Evolutionary conservation across 331 rosid species (phyloP).

Genomic region (Acacia pycnantha): DNA sequence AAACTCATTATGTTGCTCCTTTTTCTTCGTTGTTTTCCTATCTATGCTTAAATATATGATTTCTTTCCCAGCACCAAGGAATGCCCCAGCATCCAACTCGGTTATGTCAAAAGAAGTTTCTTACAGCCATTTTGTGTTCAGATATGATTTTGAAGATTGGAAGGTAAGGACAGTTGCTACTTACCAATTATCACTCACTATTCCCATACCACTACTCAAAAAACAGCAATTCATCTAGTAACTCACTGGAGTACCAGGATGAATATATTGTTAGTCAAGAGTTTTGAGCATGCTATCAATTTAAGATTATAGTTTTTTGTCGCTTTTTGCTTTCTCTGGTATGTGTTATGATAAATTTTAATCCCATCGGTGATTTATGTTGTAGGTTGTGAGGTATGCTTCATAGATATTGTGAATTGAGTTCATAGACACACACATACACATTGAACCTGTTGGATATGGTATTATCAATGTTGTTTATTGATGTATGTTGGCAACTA

Average conservation of each 20-base stretch:
- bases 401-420: neutral
- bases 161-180: constrained; percentile 38
- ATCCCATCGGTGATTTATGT: neutral
- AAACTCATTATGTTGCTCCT: neutral
- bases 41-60: neutral
- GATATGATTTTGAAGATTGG: constrained; percentile 63
- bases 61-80: constrained; percentile 50
- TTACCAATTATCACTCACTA: neutral
- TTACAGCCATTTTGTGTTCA: constrained; percentile 58
- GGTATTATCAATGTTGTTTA: neutral
- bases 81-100: constrained; percentile 48
- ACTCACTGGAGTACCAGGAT: neutral
- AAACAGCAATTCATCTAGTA: neutral
- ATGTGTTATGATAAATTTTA: neutral
- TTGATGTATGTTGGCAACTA: constrained; percentile 1
- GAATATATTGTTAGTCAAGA: neutral
- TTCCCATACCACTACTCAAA: neutral
- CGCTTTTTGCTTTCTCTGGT: neutral
- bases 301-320: neutral
- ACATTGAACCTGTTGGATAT: neutral
- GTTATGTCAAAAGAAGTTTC: constrained; percentile 45
- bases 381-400: constrained; percentile 4
- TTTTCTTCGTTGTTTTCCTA: neutral
- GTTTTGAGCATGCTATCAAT: neutral
- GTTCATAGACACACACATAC: neutral